phyloP scores from a whole-genome alignment of 352 stramenopile genomes.

The Phytophthora brassicae region DNA sequence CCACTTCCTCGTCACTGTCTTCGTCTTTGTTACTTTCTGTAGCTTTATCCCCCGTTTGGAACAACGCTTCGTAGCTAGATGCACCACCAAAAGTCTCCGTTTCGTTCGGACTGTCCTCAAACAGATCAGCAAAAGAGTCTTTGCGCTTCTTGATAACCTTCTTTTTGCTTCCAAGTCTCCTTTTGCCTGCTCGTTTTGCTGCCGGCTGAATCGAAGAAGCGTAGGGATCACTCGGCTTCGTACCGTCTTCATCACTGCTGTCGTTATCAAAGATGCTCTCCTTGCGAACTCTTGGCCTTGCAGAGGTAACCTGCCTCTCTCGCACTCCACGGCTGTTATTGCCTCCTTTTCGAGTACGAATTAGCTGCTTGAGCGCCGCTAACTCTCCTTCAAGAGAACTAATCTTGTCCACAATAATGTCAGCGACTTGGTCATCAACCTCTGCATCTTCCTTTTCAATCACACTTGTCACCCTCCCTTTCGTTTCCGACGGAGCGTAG shows the following conservation, averaged over 20 bases:
- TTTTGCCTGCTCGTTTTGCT: constrained; percentile 12
- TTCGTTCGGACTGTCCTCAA: constrained; percentile 53
- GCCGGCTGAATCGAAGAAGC: constrained; percentile 3
- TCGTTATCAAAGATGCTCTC: constrained; percentile 75
- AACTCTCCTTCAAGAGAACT: constrained; percentile 69
- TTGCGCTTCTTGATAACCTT: constrained; percentile 39
- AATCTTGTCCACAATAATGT: constrained; percentile 83
- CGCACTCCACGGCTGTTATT: constrained; percentile 1
- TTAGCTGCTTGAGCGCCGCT: constrained; percentile 65
- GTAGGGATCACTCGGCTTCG: constrained; percentile 19
- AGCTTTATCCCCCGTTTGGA: constrained; percentile 27
- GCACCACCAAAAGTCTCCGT: constrained; percentile 24
- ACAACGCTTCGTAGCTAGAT: constrained; percentile 61
- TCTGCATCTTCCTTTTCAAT: constrained; percentile 6
- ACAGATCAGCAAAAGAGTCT: constrained; percentile 78
- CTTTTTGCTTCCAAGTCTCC: constrained; percentile 20
- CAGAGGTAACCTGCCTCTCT: constrained; percentile 3
- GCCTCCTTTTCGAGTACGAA: constrained; percentile 49
- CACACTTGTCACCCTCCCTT: neutral
- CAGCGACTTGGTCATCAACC: constrained; percentile 49
- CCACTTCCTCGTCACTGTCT: constrained; percentile 16
- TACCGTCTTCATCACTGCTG: constrained; percentile 48
- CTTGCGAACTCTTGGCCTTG: constrained; percentile 38
- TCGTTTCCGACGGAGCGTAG: neutral
- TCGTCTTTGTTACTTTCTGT: constrained; percentile 19